Percentiles rank a stretch among this genome's conserved stretches.
Conservation (phyloP, 2,329 filamentous ascomycete species). For the Lasiodiplodia sp. region DNA sequence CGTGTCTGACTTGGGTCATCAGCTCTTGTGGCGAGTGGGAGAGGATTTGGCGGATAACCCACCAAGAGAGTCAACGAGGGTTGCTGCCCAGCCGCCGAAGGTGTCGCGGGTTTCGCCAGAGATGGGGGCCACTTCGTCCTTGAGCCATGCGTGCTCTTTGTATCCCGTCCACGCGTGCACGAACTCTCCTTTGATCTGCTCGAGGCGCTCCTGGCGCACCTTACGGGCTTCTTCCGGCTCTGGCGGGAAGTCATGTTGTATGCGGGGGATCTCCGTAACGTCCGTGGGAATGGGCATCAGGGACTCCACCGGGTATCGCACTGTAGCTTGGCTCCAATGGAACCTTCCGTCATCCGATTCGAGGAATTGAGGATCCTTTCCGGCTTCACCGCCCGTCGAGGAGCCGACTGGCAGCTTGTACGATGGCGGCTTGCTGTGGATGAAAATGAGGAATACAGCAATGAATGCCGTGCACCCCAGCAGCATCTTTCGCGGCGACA, state of each 20-base stretch:
- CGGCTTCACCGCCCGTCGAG: neutral
- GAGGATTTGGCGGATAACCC: neutral
- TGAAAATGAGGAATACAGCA: constrained; percentile 38
- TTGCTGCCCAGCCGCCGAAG: constrained; percentile 73
- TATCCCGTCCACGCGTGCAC: constrained; percentile 63
- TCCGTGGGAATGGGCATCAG: constrained; percentile 40
- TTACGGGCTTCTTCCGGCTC: constrained; percentile 35
- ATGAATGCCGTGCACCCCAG: constrained; percentile 34
- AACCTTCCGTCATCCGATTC: constrained; percentile 32
- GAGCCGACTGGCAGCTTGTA: constrained; percentile 31
- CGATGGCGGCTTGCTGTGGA: constrained; percentile 40
- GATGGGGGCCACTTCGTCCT: constrained; percentile 68
- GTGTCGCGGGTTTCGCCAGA: constrained; percentile 61
- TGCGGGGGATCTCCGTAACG: constrained; percentile 41
- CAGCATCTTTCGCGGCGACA: neutral
- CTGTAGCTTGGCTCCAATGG: constrained; percentile 42
- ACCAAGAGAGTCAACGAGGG: constrained; percentile 63
- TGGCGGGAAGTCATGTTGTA: constrained; percentile 41
- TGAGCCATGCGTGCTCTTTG: constrained; percentile 67
- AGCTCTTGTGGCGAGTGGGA: too few relatives aligned
- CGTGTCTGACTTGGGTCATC: constrained; percentile 66
- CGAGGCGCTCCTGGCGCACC: constrained; percentile 38
- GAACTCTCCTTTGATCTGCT: constrained; percentile 43
- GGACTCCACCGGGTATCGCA: constrained; percentile 39
- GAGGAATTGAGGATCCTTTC: neutral